These are phyloP conservation scores for Boletus fagicola DNA, from an alignment of 768 basidiomycete genomes.

Conservation along the genomic window DNA sequence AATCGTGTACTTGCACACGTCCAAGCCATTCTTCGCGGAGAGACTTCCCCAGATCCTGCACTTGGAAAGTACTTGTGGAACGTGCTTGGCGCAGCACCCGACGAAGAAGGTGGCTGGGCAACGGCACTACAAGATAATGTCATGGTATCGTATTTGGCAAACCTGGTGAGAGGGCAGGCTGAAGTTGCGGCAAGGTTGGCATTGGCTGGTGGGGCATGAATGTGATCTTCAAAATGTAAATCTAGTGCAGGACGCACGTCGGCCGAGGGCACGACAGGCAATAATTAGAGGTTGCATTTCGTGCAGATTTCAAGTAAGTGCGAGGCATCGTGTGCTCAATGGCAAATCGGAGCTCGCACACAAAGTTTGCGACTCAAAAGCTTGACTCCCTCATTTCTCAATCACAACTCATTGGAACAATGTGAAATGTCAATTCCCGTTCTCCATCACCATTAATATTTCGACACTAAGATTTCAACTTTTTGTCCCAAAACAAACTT, in stretches of 20 bases:
- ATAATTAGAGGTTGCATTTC: background rate
- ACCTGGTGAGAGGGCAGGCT: slow-evolving; percentile 89
- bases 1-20: slow-evolving; percentile 87
- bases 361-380: background rate
- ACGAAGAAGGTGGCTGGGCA: slow-evolving; percentile 75
- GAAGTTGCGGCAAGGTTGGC: slow-evolving; percentile 88
- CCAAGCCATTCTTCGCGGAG: slow-evolving; percentile 73
- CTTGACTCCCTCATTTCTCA: background rate
- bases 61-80: slow-evolving; percentile 92
- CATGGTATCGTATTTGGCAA: slow-evolving; percentile 93
- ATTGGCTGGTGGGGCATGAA: slow-evolving; percentile 49
- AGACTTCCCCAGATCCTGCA: slow-evolving; percentile 74
- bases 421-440: background rate
- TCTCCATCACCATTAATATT: background rate
- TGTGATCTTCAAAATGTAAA: slow-evolving; percentile 7
- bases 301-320: background rate
- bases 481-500: no score
- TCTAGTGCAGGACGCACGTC: background rate
- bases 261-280: background rate
- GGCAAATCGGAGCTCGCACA: background rate
- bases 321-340: background rate
- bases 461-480: no score
- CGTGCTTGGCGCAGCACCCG: slow-evolving; percentile 69
- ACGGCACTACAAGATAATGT: slow-evolving; percentile 84
- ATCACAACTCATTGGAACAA: background rate